Evolutionary conservation across 208 protist genomes (phyloP).

Genomic region (Trypanosoma scelopori): DNA sequence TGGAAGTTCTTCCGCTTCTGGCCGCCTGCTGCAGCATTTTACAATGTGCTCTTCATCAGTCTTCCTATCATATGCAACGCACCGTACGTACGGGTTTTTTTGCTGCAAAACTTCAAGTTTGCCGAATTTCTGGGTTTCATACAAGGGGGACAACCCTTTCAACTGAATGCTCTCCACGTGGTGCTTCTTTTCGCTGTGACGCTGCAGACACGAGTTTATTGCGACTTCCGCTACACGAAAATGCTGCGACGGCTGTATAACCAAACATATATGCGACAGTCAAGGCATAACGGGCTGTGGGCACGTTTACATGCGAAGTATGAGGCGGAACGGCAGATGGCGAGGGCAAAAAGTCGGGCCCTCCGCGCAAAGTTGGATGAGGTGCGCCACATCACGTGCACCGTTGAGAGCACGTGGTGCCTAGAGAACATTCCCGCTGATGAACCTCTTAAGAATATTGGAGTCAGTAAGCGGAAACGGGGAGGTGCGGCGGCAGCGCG

Average conservation of each 20-base stretch:
- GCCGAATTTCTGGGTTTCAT: slow-evolving; percentile 12
- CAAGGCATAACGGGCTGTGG: slow-evolving; percentile 21
- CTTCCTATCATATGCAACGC: slow-evolving; percentile 11
- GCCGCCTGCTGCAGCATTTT: slow-evolving; percentile 4
- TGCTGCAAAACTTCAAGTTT: neutral
- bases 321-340: slow-evolving; percentile 8
- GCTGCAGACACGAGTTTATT: slow-evolving; percentile 38
- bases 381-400: slow-evolving; percentile 2
- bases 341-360: slow-evolving; percentile 6
- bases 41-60: slow-evolving; percentile 5
- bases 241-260: slow-evolving; percentile 26
- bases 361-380: slow-evolving; percentile 25
- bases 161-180: slow-evolving; percentile 13
- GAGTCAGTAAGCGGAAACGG: neutral
- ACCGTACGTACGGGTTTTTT: slow-evolving; percentile 18
- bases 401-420: neutral
- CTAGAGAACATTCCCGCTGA: neutral
- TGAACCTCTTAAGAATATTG: neutral
- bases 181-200: slow-evolving; percentile 30
- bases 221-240: slow-evolving; percentile 30
- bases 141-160: neutral
- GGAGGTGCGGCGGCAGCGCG: too few relatives aligned
- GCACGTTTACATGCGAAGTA: slow-evolving; percentile 26
- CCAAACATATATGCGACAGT: slow-evolving; percentile 5
- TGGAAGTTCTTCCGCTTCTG: slow-evolving; percentile 30